Conservation (phyloP, 257 asterid species). For the Lycium ferocissimum region DNA sequence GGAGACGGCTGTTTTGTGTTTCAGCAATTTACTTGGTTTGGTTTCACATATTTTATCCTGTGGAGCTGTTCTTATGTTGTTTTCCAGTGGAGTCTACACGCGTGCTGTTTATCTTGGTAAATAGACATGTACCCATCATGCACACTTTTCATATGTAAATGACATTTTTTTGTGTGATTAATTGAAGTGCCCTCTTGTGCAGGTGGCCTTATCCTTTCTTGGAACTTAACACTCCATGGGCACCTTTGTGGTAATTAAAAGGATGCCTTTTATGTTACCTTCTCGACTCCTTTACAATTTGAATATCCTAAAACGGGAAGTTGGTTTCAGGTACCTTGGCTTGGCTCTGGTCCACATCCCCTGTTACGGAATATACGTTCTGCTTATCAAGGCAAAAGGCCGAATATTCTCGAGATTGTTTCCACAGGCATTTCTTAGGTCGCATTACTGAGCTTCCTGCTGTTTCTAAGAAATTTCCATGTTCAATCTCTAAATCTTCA, state of each 20-base stretch:
- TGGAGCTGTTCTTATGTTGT: slow-evolving; percentile 70
- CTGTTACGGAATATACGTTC: slow-evolving; percentile 65
- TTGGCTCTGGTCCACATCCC: slow-evolving; percentile 76
- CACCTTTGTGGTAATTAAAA: slow-evolving; percentile 80
- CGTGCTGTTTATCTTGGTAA: slow-evolving; percentile 80
- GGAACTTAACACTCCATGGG: slow-evolving; percentile 76
- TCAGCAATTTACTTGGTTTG: slow-evolving; percentile 80
- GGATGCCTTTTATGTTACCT: not conserved
- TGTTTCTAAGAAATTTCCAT: not conserved
- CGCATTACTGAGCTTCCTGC: slow-evolving; percentile 34
- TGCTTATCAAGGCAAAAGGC: slow-evolving; percentile 64
- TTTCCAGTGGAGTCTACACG: slow-evolving; percentile 85
- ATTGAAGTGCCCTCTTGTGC: slow-evolving; percentile 22
- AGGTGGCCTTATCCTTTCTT: slow-evolving; percentile 99
- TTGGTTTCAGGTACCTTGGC: slow-evolving; percentile 66
- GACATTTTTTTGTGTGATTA: not conserved
- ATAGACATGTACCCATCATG: not conserved
- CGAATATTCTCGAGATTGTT: slow-evolving; percentile 57
- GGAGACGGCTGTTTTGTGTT: slow-evolving; percentile 26
- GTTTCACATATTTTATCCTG: slow-evolving; percentile 63
- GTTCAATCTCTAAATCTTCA: not conserved
- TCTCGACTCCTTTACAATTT: not conserved
- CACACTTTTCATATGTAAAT: not conserved
- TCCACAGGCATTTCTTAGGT: slow-evolving; percentile 62
- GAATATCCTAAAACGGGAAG: not conserved